Evolutionary conservation across 768 basidiomycete species (phyloP), one percentile per base, ranked within the genome.

Genomic region (Calocera viscosa): DNA sequence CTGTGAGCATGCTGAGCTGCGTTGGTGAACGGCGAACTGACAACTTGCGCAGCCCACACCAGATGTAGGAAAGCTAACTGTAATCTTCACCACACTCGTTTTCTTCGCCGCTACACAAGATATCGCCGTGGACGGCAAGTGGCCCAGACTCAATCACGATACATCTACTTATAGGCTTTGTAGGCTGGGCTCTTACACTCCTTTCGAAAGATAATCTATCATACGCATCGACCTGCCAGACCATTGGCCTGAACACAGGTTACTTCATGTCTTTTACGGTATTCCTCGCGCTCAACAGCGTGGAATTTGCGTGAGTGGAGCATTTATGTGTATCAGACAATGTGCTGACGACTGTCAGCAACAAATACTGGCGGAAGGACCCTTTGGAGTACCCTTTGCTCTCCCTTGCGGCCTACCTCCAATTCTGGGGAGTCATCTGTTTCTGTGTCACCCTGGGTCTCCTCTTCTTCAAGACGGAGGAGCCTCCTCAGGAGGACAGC

Each of bases 211-310:
- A 93, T 70, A 94, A 94, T 73, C 77, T 98, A 39, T 92, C 94
- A 19, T 99, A 94, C 73, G 96, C 96, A 1, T 96, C 94, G 19
- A 98, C 94, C 7, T 97, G 95, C 67, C 96, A 99, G 76, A 98
- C 96, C 0, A 91, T 98, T 68, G 96, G 96, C 14, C 81, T 99
- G 28, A 97, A 95, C 72, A 90, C 91, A 0, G 96, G 96, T 3
- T 97, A 88, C 76, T 94, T 98, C 73, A 83, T 94, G 33, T 94
- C 92, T 1, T 98, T 96, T 74, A 99, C 96, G 8, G 93, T 98
- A 5, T 98, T 98, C 74, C 82, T 99, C 43, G 96, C 96, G 0
- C 86, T 99, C 74, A 99, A 97, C 74, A 94, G 91, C 70, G 88
- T 92, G 72, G 87, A 89, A 28, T 99, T 99, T 73, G 84, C 86